phyloP scores from a whole-genome alignment of 1,284 basidiomycete species.

The Trichosporon inkin region DNA sequence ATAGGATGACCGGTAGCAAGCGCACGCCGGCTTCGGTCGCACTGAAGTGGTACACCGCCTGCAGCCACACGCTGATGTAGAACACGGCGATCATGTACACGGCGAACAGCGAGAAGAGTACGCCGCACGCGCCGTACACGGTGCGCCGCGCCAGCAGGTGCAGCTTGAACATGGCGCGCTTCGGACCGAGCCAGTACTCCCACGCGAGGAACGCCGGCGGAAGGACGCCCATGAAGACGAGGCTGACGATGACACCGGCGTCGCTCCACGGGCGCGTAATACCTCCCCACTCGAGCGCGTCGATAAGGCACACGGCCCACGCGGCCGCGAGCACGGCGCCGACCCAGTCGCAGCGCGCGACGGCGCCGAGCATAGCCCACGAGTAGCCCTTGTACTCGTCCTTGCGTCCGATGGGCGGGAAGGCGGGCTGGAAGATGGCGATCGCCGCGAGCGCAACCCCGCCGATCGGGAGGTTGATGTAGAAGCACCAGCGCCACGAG shows the following conservation, averaged over 20 bases:
- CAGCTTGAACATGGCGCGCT: conserved; percentile 50
- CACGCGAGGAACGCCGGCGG: conserved; percentile 41
- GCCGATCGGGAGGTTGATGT: conserved; percentile 47
- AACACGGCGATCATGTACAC: conserved; percentile 46
- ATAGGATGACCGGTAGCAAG: conserved; percentile 45
- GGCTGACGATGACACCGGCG: conserved; percentile 45
- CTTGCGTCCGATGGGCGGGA: conserved; percentile 40
- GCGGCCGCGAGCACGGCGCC: conserved; percentile 40
- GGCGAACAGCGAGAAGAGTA: conserved; percentile 31
- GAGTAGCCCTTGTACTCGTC: conserved; percentile 41
- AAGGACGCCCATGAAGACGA: conserved; percentile 46
- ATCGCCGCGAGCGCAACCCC: conserved; percentile 40
- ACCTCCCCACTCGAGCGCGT: conserved; percentile 47
- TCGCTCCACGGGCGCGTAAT: conserved; percentile 46
- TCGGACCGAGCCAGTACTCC: conserved; percentile 43
- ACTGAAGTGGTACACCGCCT: conserved; percentile 44
- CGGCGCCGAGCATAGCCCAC: conserved; percentile 34
- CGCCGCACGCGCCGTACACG: conserved; percentile 23
- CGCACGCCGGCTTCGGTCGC: conserved; percentile 47
- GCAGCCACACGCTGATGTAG: conserved; percentile 42
- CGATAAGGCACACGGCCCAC: conserved; percentile 39
- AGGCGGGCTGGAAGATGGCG: conserved; percentile 33
- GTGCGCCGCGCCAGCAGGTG: conserved; percentile 43
- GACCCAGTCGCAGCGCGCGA: conserved; percentile 46
- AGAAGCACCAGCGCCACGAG: conserved; percentile 48